phyloP scores from a whole-genome alignment of 228 moss, liverwort and hornwort genomes.

The Sphagnum fallax region DNA sequence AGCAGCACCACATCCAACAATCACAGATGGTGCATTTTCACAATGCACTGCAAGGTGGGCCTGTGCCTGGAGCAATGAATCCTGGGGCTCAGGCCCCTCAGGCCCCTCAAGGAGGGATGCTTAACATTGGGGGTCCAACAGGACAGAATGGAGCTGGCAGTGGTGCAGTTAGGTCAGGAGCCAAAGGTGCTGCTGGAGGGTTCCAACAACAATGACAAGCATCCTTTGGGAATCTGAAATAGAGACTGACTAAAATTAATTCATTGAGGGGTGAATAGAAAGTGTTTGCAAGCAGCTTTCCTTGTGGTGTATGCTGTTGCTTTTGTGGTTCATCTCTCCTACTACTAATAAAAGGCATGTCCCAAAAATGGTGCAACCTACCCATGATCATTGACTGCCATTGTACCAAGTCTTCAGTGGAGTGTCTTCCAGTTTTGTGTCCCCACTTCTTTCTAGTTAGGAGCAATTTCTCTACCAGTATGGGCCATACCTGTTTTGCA shows the following conservation, averaged over 20 bases:
- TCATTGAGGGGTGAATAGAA: conserved; percentile 45
- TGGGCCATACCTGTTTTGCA: too few species aligned
- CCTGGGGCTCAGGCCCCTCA: conserved; percentile 36
- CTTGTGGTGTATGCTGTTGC: conserved; percentile 6
- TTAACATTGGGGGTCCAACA: conserved; percentile 11
- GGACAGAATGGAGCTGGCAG: conserved; percentile 22
- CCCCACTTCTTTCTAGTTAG: too few species aligned
- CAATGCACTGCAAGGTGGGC: conserved; percentile 28
- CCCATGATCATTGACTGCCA: too few species aligned
- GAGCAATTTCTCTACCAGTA: too few species aligned
- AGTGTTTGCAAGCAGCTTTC: conserved; percentile 14
- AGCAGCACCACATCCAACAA: conserved; percentile 43
- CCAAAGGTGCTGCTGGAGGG: conserved; percentile 40
- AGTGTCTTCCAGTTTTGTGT: too few species aligned
- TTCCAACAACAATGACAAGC: conserved; percentile 36
- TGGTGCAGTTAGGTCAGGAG: conserved; percentile 21
- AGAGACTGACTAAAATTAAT: conserved; percentile 18
- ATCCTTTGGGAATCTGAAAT: conserved; percentile 4
- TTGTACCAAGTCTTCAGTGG: too few species aligned
- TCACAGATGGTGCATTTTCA: conserved; percentile 45
- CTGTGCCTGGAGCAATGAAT: conserved; percentile 26
- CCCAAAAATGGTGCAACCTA: conserved; percentile 6
- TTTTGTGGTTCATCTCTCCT: conserved; percentile 28
- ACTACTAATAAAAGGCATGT: conserved; percentile 48
- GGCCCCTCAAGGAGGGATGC: conserved; percentile 21